Percentiles rank a stretch among this genome's conserved stretches.
These are phyloP conservation scores for Verticillium dahliae DNA, from an alignment of 2,329 filamentous ascomycete genomes.

Conservation along the genomic window DNA sequence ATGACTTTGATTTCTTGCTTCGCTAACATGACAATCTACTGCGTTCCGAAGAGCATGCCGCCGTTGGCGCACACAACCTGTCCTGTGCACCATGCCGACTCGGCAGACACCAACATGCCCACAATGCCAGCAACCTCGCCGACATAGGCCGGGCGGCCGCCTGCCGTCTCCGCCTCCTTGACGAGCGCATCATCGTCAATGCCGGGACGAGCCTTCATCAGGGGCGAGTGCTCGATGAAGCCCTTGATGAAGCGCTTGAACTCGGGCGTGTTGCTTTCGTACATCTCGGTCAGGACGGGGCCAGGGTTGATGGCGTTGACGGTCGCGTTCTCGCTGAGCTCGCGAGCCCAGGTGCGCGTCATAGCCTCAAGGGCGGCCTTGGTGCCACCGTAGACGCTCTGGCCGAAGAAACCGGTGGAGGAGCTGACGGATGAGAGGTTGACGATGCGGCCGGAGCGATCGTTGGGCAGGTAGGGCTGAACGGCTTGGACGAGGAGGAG, in stretches of 20 bases:
- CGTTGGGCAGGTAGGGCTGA: constrained; percentile 60
- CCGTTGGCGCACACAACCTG: constrained; percentile 77
- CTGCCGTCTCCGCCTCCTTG: constrained; percentile 46
- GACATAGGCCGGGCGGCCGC: constrained; percentile 57
- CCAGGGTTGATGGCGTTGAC: constrained; percentile 54
- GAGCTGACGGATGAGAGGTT: constrained; percentile 50
- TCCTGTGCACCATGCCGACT: constrained; percentile 73
- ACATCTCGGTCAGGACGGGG: constrained; percentile 48
- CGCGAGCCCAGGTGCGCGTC: constrained; percentile 52
- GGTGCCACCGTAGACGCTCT: constrained; percentile 50
- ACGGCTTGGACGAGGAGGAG: constrained; percentile 71
- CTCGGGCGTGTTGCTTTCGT: constrained; percentile 32
- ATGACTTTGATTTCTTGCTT: background rate
- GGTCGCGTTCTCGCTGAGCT: constrained; percentile 45
- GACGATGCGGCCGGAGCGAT: constrained; percentile 54
- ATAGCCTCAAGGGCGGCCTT: constrained; percentile 55
- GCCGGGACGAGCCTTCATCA: constrained; percentile 53
- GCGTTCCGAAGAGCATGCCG: constrained; percentile 48
- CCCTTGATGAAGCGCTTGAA: constrained; percentile 34
- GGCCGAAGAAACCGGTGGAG: constrained; percentile 45
- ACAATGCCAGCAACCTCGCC: constrained; percentile 70
- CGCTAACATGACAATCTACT: constrained; percentile 5
- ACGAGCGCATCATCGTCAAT: constrained; percentile 58
- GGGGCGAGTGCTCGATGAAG: constrained; percentile 48
- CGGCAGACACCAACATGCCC: constrained; percentile 66